These are phyloP conservation scores for Talaromyces rugulosus DNA, from an alignment of 2,329 filamentous ascomycete species.

Conservation along the genomic window DNA sequence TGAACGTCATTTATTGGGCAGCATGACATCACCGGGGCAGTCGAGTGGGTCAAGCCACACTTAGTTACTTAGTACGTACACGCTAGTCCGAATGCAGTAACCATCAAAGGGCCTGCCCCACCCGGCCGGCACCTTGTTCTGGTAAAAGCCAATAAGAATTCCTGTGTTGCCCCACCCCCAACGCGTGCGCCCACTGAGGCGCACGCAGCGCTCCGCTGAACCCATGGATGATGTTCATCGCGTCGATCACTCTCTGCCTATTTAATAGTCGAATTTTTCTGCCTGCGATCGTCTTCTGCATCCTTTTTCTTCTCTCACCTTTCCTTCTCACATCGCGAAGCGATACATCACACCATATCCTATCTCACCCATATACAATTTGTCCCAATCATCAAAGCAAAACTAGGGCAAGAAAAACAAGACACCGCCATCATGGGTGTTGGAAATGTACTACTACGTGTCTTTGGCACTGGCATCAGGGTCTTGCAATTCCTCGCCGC, in stretches of 20 bases:
- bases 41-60: background rate
- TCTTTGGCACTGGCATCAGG: conserved; percentile 67
- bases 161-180: background rate
- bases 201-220: background rate
- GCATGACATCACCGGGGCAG: background rate
- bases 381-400: background rate
- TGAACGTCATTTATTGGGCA: background rate
- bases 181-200: background rate
- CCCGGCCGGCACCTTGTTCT: background rate
- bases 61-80: background rate
- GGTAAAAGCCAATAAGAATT: background rate
- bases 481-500: conserved; percentile 68
- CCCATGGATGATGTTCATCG: background rate
- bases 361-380: background rate
- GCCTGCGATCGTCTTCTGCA: background rate
- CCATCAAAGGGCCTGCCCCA: background rate
- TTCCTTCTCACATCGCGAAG: too few relatives aligned
- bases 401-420: background rate
- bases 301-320: background rate
- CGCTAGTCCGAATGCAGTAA: too few relatives aligned
- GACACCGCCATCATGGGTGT: conserved; percentile 51
- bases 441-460: conserved; percentile 61
- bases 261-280: background rate
- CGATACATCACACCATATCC: too few relatives aligned
- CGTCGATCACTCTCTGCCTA: background rate